These are phyloP conservation scores for Globisporangium cederbergense DNA, from an alignment of 352 stramenopile genomes.

Conservation along the genomic window DNA sequence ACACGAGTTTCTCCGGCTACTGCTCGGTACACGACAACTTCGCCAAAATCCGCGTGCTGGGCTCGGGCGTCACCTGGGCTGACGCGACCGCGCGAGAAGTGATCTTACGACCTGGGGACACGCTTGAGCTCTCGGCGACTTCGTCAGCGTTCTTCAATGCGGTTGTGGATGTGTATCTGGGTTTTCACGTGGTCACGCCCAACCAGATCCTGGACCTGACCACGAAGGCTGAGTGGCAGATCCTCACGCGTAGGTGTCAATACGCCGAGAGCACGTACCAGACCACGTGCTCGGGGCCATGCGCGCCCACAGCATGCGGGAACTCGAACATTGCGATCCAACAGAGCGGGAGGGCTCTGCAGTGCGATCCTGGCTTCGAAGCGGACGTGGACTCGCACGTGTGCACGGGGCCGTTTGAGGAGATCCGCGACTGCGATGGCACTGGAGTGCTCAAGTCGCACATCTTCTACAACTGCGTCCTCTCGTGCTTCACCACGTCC, in stretches of 20 bases:
- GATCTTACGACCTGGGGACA: conserved; percentile 39
- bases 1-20: conserved; percentile 60
- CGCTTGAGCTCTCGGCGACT: conserved; percentile 43
- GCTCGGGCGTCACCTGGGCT: conserved; percentile 28
- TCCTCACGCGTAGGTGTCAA: conserved; percentile 56
- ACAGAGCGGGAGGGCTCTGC: conserved; percentile 24
- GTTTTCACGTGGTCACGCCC: conserved; percentile 65
- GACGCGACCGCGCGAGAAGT: conserved; percentile 35
- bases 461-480: conserved; percentile 59
- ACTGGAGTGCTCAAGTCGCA: conserved; percentile 30
- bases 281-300: conserved; percentile 48
- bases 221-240: conserved; percentile 47
- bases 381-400: conserved; percentile 38
- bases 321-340: conserved; percentile 56
- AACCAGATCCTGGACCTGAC: conserved; percentile 68
- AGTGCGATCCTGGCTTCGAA: conserved; percentile 37
- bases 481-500: conserved; percentile 47
- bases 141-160: conserved; percentile 58
- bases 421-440: conserved; percentile 40
- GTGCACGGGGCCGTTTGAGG: conserved; percentile 54
- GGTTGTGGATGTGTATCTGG: conserved; percentile 58
- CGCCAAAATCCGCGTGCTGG: conserved; percentile 40
- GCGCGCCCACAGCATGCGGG: conserved; percentile 26
- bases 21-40: conserved; percentile 59
- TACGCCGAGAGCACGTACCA: conserved; percentile 46